Base-by-base conservation (phyloP, 495 filamentous ascomycete species). In the Lophium mytilinum region DNA sequence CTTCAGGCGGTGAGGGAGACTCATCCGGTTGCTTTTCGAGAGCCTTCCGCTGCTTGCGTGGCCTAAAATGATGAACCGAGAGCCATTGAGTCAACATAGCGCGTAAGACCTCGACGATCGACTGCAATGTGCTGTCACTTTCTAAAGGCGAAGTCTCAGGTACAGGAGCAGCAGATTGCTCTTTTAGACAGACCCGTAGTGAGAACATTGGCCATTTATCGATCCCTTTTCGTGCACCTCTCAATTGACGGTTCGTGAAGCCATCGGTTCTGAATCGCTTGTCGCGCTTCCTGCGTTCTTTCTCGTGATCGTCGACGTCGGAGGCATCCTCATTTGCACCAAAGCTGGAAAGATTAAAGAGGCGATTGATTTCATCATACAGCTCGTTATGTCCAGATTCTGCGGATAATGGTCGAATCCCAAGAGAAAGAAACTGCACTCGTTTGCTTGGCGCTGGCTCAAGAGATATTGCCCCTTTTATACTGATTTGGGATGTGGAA, bases 121-220 rank as follows among this genome's bases (percentile, higher is more conserved):
- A 70, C 54, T 79, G 74, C 11, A 84, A 42, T 14, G 73, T 71
- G 33, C 67, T 65, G 21, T 80, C 73, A 39, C 71, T 72, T 40
- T 76, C 72, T 5, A 76, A 67, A 30, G 68, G 52, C 0, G 59
- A 18, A 12, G 68, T 68, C 30, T 72, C 56, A 11, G 33, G 33
- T 42, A 66, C 21, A 19, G 17, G n/a, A 36, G 15, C 19, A 10
- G 10, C 50, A 24, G 18, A 42, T 30, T 14, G 57, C 12, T 67
- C 56, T 36, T 69, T 64, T 5, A 80, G 59, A 3, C 76, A 72
- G n/a, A 98, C 81, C 8, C 81, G 82, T 36, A 98, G 75, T 65
- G 84, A 86, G 62, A 96, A 97, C 87, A 93, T 94, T 1, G 91
- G 90, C 86, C 87, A 95, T 58, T 83, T 78, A 67, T 95, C 90